A percentile compares a stretch with the other conserved stretches of the same genome.
Evolutionary conservation across 148 eudicot genomes (phyloP).

Genomic region (Silene latifolia): DNA sequence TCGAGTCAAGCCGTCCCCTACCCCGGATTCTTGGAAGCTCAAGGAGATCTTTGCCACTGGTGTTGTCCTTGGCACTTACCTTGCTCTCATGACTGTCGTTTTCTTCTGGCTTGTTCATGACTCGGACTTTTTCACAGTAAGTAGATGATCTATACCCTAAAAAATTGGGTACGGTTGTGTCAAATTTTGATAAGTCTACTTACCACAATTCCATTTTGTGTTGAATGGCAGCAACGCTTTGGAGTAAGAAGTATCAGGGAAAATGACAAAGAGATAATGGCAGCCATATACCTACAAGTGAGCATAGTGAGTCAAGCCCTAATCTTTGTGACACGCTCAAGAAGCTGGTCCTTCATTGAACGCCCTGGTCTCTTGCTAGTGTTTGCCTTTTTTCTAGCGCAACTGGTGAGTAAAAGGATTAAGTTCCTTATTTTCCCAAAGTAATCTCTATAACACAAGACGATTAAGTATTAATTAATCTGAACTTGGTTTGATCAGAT

Average conservation of each 20-base stretch:
- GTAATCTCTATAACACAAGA: background rate
- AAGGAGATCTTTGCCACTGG: conserved; percentile 73
- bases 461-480: background rate
- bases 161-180: no score
- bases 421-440: background rate
- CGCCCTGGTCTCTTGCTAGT: conserved; percentile 69
- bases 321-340: conserved; percentile 70
- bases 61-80: conserved; percentile 64
- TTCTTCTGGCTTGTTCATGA: conserved; percentile 61
- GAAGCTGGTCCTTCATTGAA: conserved; percentile 63
- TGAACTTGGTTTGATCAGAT: conserved; percentile 34
- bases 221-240: conserved; percentile 40
- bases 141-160: conserved; percentile 1
- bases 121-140: conserved; percentile 57
- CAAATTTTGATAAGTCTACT: background rate
- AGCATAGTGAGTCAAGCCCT: conserved; percentile 76
- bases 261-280: conserved; percentile 36
- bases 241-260: conserved; percentile 43
- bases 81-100: conserved; percentile 60
- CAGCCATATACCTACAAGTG: conserved; percentile 75
- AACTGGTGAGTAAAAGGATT: conserved; percentile 48
- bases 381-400: conserved; percentile 53
- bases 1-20: conserved; percentile 66
- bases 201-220: background rate
- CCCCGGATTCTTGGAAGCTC: conserved; percentile 74